Evolutionary conservation across 768 basidiomycete genomes (phyloP).

Genomic region (Pleurotus cornucopiae): DNA sequence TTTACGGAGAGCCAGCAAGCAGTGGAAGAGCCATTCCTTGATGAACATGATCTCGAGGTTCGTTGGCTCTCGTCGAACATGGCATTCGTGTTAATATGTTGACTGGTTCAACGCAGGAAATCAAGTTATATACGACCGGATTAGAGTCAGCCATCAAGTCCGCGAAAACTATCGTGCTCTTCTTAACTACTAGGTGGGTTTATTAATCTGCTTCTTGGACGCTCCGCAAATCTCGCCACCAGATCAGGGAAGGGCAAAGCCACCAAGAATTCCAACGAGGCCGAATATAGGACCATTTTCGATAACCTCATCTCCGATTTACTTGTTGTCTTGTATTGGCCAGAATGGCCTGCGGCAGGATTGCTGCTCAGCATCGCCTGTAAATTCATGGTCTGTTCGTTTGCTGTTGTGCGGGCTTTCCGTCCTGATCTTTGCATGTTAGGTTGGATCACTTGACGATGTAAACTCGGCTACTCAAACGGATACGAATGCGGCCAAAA

Average conservation of each 20-base stretch:
- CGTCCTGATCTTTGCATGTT: background rate
- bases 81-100: background rate
- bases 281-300: conserved; percentile 89
- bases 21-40: conserved; percentile 47
- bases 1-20: conserved; percentile 39
- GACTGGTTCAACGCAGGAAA: conserved; percentile 42
- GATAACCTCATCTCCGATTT: conserved; percentile 89
- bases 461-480: conserved; percentile 58
- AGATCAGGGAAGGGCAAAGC: conserved; percentile 85
- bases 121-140: conserved; percentile 64
- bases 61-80: conserved; percentile 4
- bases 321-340: conserved; percentile 85
- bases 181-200: conserved; percentile 63
- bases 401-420: background rate
- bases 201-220: background rate
- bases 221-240: background rate
- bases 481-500: conserved; percentile 84
- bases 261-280: conserved; percentile 89
- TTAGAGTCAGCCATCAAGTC: conserved; percentile 81
- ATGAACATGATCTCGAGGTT: conserved; percentile 68
- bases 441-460: conserved; percentile 85
- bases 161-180: conserved; percentile 78
- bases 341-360: conserved; percentile 95
- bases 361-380: conserved; percentile 76
- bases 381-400: conserved; percentile 70